These are phyloP conservation scores for Erodium texanum DNA, from an alignment of 441 rosid species.

Conservation along the genomic window DNA sequence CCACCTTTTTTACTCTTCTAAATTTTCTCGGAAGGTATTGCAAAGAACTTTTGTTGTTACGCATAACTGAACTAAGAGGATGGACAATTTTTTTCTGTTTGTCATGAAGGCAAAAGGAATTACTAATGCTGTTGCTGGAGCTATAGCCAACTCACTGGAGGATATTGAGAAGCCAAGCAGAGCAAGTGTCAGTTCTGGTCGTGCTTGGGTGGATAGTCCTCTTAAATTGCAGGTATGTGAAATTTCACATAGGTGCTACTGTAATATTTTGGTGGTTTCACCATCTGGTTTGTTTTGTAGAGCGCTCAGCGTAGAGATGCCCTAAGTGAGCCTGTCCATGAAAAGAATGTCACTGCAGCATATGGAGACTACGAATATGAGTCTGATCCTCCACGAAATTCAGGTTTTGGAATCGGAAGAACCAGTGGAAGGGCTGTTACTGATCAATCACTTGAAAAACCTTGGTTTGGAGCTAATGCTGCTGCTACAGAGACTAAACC, in stretches of 20 bases:
- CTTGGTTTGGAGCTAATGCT: constrained; percentile 47
- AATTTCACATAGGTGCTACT: constrained; percentile 10
- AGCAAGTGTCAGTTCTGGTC: constrained; percentile 31
- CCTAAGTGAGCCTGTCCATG: constrained; percentile 41
- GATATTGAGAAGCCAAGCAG: constrained; percentile 57
- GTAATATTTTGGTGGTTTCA: not conserved
- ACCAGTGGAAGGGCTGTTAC: constrained; percentile 34
- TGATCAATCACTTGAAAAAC: constrained; percentile 49
- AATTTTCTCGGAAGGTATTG: not conserved
- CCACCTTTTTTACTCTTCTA: not conserved
- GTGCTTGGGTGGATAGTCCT: constrained; percentile 47
- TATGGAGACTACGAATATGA: constrained; percentile 53
- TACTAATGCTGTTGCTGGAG: constrained; percentile 35
- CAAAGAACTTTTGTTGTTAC: not conserved
- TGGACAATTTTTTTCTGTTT: constrained; percentile 7
- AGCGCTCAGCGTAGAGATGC: constrained; percentile 46
- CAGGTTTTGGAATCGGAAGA: constrained; percentile 52
- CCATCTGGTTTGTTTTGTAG: constrained; percentile 21
- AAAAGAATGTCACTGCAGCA: constrained; percentile 38
- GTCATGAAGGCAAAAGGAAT: constrained; percentile 51
- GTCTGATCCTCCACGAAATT: constrained; percentile 47
- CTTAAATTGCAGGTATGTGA: constrained; percentile 46
- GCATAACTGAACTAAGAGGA: not conserved
- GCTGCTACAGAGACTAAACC: constrained; percentile 44
- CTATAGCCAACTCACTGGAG: constrained; percentile 38